Base-by-base conservation (phyloP, 1,284 basidiomycete genomes). In the Leccinum pallidistipes region DNA sequence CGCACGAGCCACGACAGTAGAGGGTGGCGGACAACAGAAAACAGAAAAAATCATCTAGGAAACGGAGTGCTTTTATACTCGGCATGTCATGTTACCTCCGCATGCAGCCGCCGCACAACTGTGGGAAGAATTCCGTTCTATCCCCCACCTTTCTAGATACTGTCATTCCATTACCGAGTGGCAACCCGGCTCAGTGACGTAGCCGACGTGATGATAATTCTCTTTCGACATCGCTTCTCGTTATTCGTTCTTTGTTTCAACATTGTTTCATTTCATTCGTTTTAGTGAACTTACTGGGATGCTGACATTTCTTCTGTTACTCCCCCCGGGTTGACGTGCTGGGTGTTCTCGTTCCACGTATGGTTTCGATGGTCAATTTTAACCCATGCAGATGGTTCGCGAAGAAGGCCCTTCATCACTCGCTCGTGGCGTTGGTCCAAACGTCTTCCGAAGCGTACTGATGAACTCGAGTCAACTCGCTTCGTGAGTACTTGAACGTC, bases 391-490 rank as follows among this genome's bases (percentile, higher is more conserved):
- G 86, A 95, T 95, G 91, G 83, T 93, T 14, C 79, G 84, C 9
- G 91, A 95, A 70, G 94, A 96, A 77, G 94, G 94, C 3, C 66
- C 79, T 16, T 85, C 85, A 1, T 90, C 91, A 0, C 83, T 95
- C 57, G 81, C 77, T 32, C 86, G 94, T 43, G 94, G 94, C n/a
- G 82, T 92, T 7, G 88, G 84, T 1, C 94, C 94, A 1, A 97
- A 96, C 69, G 87, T 93, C 10, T 87, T 94, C 71, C 85, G 94
- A 73, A 90, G 92, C 1, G 73, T 96, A 3, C 76, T 97, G 64
- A 96, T 96, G 94, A 96, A 95, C 74, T 91, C 92, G 49, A 91
- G 88, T 74, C 94, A 97, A 75, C 85, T 96, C 16, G 94, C 92
- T 3, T 93, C 68, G 66, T 73, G 54, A 64, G 70, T n/a, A 10